These are phyloP conservation scores for Galerina sulciceps DNA, from an alignment of 768 basidiomycete species.

Conservation along the genomic window DNA sequence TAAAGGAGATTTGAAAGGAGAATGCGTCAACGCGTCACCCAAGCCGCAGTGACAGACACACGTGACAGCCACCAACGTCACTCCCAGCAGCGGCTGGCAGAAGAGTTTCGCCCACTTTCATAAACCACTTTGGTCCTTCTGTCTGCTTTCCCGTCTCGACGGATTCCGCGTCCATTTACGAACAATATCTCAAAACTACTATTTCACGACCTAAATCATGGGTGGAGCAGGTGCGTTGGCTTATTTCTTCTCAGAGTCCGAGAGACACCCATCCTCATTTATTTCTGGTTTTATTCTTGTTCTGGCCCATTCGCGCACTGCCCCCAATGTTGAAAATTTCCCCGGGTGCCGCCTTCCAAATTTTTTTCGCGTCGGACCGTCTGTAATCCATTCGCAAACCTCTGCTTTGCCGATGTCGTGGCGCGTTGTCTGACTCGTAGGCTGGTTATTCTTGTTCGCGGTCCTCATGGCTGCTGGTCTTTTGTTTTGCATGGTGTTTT, in stretches of 20 bases:
- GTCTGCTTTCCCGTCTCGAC: neutral
- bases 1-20: no score
- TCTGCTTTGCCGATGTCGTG: constrained; percentile 1
- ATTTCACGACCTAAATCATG: constrained; percentile 34
- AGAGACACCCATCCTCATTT: constrained; percentile 14
- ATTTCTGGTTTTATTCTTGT: constrained; percentile 5
- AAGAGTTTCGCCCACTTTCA: neutral
- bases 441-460: constrained; percentile 96
- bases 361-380: neutral
- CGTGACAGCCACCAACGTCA: constrained; percentile 16
- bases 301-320: neutral
- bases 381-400: neutral
- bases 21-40: neutral
- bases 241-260: neutral
- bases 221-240: constrained; percentile 44
- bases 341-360: no score
- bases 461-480: constrained; percentile 95
- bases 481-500: constrained; percentile 99
- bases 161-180: constrained; percentile 7
- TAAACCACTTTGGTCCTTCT: constrained; percentile 3
- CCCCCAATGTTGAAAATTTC: neutral
- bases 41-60: neutral
- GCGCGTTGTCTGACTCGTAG: constrained; percentile 40
- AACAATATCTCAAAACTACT: constrained; percentile 10
- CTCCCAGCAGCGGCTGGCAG: constrained; percentile 13